phyloP scores from a whole-genome alignment of 768 basidiomycete species.

The Tricholoma flavovirens region DNA sequence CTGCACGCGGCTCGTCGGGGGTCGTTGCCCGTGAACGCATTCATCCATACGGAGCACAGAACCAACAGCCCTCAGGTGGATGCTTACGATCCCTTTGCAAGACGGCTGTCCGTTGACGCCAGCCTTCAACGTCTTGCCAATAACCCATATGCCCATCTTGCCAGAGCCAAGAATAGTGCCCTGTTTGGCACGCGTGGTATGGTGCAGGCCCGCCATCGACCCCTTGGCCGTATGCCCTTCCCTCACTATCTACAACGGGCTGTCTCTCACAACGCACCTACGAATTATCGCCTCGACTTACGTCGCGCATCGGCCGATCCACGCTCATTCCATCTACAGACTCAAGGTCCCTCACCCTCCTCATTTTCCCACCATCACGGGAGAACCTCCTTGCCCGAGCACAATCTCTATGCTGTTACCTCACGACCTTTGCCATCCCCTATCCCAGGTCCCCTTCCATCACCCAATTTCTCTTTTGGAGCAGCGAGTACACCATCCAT shows the following conservation, averaged over 20 bases:
- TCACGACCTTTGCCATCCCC: slow-evolving; percentile 39
- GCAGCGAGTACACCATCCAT: slow-evolving; percentile 47
- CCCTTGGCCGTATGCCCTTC: slow-evolving; percentile 24
- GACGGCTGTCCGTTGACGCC: slow-evolving; percentile 42
- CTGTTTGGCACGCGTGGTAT: slow-evolving; percentile 35
- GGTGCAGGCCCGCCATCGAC: slow-evolving; percentile 27
- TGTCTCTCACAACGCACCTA: slow-evolving; percentile 21
- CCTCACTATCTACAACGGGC: slow-evolving; percentile 17
- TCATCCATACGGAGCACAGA: slow-evolving; percentile 26
- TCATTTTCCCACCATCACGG: slow-evolving; percentile 37
- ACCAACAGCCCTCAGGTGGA: slow-evolving; percentile 34
- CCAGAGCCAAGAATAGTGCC: slow-evolving; percentile 47
- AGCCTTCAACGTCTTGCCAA: slow-evolving; percentile 43
- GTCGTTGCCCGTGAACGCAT: slow-evolving; percentile 46
- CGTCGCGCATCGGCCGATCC: slow-evolving; percentile 39
- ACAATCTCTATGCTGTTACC: slow-evolving; percentile 41
- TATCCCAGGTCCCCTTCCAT: slow-evolving; percentile 54
- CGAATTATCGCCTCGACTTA: slow-evolving; percentile 32
- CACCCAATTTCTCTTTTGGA: slow-evolving; percentile 60
- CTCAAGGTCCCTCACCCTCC: slow-evolving; percentile 37
- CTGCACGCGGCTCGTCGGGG: slow-evolving; percentile 41
- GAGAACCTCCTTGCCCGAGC: slow-evolving; percentile 46
- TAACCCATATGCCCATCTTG: slow-evolving; percentile 46
- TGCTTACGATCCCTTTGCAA: slow-evolving; percentile 35
- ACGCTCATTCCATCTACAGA: slow-evolving; percentile 29